Evolutionary conservation across 345 rosid species (phyloP).

Genomic region (Raphanus raphanistrum): DNA sequence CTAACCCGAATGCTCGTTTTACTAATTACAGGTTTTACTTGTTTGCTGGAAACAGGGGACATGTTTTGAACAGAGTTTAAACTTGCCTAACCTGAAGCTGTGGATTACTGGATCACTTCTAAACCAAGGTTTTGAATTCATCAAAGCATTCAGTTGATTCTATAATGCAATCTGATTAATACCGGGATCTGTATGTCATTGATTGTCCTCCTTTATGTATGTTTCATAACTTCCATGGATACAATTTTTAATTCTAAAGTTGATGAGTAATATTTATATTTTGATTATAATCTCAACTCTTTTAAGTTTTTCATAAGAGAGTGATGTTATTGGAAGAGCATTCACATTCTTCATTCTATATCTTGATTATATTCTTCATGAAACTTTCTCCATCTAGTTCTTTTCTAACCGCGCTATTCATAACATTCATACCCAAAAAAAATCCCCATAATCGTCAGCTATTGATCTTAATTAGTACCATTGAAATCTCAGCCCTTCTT

Average conservation of each 20-base stretch:
- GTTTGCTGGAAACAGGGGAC: slow-evolving; percentile 45
- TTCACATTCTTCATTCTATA: background rate
- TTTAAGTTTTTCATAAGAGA: background rate
- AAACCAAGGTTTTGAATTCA: slow-evolving; percentile 74
- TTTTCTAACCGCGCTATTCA: background rate
- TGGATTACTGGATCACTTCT: slow-evolving; percentile 74
- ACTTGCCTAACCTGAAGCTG: slow-evolving; percentile 64
- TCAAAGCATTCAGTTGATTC: slow-evolving; percentile 32
- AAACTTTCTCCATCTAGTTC: background rate
- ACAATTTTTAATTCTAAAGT: slow-evolving; percentile 15
- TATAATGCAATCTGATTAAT: background rate
- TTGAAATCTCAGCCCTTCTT: background rate
- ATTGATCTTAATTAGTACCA: background rate
- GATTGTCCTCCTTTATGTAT: slow-evolving; percentile 6
- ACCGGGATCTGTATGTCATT: background rate
- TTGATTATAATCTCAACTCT: background rate
- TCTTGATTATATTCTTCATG: background rate
- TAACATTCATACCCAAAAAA: background rate
- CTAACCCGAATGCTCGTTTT: background rate
- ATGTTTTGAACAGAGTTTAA: slow-evolving; percentile 47
- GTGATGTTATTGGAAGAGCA: background rate
- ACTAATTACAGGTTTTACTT: background rate
- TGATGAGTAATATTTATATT: background rate
- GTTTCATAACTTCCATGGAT: slow-evolving; percentile 9
- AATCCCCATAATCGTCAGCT: background rate